Percentiles rank a stretch among this genome's conserved stretches.
Conservation (phyloP, 352 stramenopile genomes). For the Blastocystis sp. region DNA sequence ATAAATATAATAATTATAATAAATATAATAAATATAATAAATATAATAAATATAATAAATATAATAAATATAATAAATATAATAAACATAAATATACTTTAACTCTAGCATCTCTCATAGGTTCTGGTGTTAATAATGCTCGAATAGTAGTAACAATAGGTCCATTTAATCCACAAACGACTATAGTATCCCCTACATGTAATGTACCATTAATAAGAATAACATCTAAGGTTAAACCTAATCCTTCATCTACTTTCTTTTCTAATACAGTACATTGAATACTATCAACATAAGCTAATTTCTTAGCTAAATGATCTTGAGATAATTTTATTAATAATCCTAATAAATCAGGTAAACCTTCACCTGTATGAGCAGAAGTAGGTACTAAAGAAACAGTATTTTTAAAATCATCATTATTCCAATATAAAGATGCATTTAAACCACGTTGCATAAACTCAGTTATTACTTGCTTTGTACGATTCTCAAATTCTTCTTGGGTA, state of each 20-base stretch:
- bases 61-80: too few relatives aligned
- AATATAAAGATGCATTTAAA: constrained; percentile 95
- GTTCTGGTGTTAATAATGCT: constrained; percentile 86
- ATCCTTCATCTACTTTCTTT: constrained; percentile 94
- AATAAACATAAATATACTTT: constrained; percentile 64
- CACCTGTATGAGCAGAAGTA: constrained; percentile 87
- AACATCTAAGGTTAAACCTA: constrained; percentile 93
- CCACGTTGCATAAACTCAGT: constrained; percentile 81
- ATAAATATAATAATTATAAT: background rate
- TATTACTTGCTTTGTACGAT: constrained; percentile 69
- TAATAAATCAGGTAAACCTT: constrained; percentile 90
- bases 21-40: background rate
- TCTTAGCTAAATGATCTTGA: constrained; percentile 72
- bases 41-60: background rate
- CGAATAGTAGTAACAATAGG: constrained; percentile 84
- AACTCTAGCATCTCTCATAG: constrained; percentile 86
- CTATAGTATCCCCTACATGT: constrained; percentile 76
- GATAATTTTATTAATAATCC: constrained; percentile 81
- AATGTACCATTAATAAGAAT: constrained; percentile 88
- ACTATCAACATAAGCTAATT: constrained; percentile 62
- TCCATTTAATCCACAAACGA: constrained; percentile 89
- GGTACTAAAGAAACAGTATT: constrained; percentile 86
- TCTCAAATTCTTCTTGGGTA: constrained; percentile 81
- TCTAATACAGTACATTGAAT: constrained; percentile 90
- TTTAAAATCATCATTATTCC: constrained; percentile 84